A percentile compares a stretch with the other conserved stretches of the same genome.
These are phyloP conservation scores for Chrysoporthe austroafricana DNA, from an alignment of 2,329 filamentous ascomycete genomes.

Conservation along the genomic window DNA sequence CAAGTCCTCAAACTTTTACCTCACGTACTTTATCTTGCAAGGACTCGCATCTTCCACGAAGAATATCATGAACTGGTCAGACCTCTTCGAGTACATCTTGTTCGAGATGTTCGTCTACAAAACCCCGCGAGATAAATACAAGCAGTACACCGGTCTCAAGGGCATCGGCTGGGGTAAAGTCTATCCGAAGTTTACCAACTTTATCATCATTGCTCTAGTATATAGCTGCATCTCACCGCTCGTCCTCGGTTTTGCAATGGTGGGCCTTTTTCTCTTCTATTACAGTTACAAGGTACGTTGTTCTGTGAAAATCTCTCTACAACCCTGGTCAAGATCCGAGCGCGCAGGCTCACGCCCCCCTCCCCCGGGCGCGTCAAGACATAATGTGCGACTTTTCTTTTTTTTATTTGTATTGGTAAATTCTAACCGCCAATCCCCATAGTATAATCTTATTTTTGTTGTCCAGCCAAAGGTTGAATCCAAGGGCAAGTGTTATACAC, in stretches of 20 bases:
- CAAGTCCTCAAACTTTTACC: slow-evolving; percentile 76
- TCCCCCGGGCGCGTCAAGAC: not conserved
- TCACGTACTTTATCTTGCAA: slow-evolving; percentile 43
- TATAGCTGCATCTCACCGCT: slow-evolving; percentile 86
- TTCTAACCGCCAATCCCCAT: not conserved
- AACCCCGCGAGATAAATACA: slow-evolving; percentile 75
- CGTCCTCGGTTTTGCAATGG: slow-evolving; percentile 77
- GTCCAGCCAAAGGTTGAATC: slow-evolving; percentile 79
- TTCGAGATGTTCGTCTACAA: slow-evolving; percentile 76
- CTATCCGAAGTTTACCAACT: slow-evolving; percentile 74
- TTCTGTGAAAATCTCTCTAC: not conserved
- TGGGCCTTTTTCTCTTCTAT: slow-evolving; percentile 80
- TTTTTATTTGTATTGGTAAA: too few relatives aligned
- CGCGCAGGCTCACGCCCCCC: not conserved
- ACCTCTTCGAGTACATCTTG: slow-evolving; percentile 49
- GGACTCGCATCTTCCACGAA: slow-evolving; percentile 53
- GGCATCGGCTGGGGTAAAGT: slow-evolving; percentile 78
- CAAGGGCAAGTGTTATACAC: slow-evolving; percentile 84
- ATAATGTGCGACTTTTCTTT: not conserved
- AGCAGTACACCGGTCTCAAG: slow-evolving; percentile 70
- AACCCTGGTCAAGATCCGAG: not conserved
- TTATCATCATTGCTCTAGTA: slow-evolving; percentile 73
- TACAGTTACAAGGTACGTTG: slow-evolving; percentile 66
- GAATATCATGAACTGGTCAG: slow-evolving; percentile 73
- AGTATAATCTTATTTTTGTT: slow-evolving; percentile 83